Conservation (phyloP, 805 yeast genomes). For the Blastobotrys parvus region DNA sequence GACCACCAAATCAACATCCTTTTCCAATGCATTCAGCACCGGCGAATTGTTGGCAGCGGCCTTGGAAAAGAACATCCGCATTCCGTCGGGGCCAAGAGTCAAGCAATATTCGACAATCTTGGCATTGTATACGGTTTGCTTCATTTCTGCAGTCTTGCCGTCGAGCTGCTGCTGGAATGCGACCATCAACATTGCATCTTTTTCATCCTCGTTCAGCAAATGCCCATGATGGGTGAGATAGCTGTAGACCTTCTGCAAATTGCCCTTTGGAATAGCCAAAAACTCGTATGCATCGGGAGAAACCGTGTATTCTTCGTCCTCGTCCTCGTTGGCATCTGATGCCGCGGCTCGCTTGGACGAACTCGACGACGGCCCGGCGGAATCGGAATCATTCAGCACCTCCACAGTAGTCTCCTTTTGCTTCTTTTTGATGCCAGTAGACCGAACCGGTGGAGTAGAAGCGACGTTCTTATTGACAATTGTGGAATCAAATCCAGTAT, state of each 20-base stretch:
- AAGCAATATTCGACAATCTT: slow-evolving; percentile 65
- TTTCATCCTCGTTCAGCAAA: slow-evolving; percentile 74
- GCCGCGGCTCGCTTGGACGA: neutral
- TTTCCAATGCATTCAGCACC: slow-evolving; percentile 59
- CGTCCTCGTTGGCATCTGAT: slow-evolving; percentile 13
- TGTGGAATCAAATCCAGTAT: slow-evolving; percentile 85
- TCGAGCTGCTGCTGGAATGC: slow-evolving; percentile 79
- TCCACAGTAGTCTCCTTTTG: neutral
- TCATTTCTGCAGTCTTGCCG: slow-evolving; percentile 46
- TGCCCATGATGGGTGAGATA: slow-evolving; percentile 48
- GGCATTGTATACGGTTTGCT: slow-evolving; percentile 70
- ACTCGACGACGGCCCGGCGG: neutral
- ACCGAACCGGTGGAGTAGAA: slow-evolving; percentile 24
- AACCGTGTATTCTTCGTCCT: slow-evolving; percentile 26
- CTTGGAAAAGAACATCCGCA: slow-evolving; percentile 60
- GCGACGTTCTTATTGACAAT: slow-evolving; percentile 52
- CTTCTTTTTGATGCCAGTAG: slow-evolving; percentile 18
- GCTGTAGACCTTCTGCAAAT: slow-evolving; percentile 42
- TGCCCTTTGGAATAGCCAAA: slow-evolving; percentile 44
- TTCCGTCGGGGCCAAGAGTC: slow-evolving; percentile 37
- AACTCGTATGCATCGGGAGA: slow-evolving; percentile 60
- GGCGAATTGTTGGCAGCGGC: slow-evolving; percentile 46
- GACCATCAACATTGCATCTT: slow-evolving; percentile 86
- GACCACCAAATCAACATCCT: slow-evolving; percentile 67
- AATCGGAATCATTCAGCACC: slow-evolving; percentile 16